Base-by-base conservation (phyloP, 2,329 filamentous ascomycete genomes). In the Chaetomiaceae sp. region DNA sequence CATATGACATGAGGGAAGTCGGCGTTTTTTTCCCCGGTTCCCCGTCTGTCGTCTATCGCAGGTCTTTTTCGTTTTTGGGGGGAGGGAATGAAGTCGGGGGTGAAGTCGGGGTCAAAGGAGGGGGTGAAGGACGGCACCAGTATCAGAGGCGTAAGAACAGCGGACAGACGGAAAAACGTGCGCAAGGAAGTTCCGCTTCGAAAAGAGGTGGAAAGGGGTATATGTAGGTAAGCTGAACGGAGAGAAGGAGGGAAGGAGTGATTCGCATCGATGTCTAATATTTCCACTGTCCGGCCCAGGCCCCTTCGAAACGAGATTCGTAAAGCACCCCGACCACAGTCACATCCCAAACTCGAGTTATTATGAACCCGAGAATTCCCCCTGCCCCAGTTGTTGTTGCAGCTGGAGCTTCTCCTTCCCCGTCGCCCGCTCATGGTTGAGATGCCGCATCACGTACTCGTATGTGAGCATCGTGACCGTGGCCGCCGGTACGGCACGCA, bases 391-490 rank as follows among this genome's bases (percentile, higher is more conserved):
- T 12, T 46, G 23, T 12, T 46, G 23, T n/a, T 42, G 25, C 37
- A 23, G 10, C 42, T 57, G 56, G 37, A 66, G 50, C 56, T 68
- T 71, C 30, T 62, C 62, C 44, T 61, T 64, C 43, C 72, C 74
- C 13, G 72, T 67, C 2, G 62, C 56, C 59, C 71, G 71, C 23
- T 67, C 64, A 50, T 69, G 65, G 54, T 76, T 77, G 17, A 82
- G 66, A 49, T 70, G 66, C 46, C 74, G 70, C 79, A 82, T 82
- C 44, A 77, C 71, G 60, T 86, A 93, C 71, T 99, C 93, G 65
- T 96, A 99, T 12, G 92, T 97, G 65, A 97, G 77, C 86, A 99
- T 95, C 3, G 93, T 99, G 21, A 95, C 96, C 63, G 95, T 95
- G 17, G 93, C 92, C 19, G 93, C 90, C 27, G 93, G 93, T 12